Percentiles rank a stretch among this genome's conserved stretches.
These are phyloP conservation scores for Brassica cretica DNA, from an alignment of 345 rosid genomes.

Conservation along the genomic window DNA sequence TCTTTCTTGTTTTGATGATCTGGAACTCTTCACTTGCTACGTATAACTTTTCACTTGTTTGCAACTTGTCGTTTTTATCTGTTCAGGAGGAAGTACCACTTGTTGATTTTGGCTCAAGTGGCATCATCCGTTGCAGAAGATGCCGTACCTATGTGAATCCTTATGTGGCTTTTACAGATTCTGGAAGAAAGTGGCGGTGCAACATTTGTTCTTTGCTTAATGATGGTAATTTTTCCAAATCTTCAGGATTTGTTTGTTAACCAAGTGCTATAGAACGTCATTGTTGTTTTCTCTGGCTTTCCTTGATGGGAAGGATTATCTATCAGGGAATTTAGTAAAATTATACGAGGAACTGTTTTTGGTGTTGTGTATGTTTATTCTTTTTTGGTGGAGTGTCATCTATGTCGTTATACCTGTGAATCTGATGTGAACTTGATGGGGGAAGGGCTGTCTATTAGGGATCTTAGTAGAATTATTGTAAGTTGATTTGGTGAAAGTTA, in stretches of 20 bases:
- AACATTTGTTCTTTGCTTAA: constrained; percentile 87
- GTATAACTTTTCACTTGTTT: background rate
- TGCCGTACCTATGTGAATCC: constrained; percentile 99
- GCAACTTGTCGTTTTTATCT: constrained; percentile 33
- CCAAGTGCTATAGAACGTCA: constrained; percentile 5
- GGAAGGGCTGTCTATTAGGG: background rate
- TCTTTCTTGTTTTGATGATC: constrained; percentile 1
- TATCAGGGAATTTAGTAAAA: background rate
- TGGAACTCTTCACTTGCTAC: constrained; percentile 9
- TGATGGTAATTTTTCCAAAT: constrained; percentile 65
- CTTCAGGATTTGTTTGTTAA: background rate
- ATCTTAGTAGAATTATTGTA: constrained; percentile 15
- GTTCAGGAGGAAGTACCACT: constrained; percentile 92
- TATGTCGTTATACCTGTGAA: background rate
- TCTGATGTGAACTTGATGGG: background rate
- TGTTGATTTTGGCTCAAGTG: constrained; percentile 77
- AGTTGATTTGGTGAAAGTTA: constrained; percentile 10
- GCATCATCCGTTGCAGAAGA: constrained; percentile 97
- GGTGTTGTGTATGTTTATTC: background rate
- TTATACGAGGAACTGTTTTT: background rate
- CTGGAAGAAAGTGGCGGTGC: constrained; percentile 99
- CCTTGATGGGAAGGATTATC: background rate
- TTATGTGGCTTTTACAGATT: constrained; percentile 79
- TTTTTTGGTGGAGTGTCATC: background rate
- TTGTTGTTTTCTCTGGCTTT: background rate